Conservation (phyloP, 257 asterid genomes). For the Jasminum sambac region DNA sequence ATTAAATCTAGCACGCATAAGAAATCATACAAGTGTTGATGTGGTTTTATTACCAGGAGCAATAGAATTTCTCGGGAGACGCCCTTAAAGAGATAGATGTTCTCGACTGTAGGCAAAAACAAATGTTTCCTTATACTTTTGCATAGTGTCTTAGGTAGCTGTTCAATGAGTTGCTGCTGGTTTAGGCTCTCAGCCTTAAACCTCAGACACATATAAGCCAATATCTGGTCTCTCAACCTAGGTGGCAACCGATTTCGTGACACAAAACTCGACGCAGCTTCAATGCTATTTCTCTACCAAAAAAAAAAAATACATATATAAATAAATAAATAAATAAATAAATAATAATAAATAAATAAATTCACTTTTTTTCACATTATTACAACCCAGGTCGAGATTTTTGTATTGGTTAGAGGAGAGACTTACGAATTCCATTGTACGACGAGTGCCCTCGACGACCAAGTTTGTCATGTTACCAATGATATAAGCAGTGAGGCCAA, state of each 20-base stretch:
- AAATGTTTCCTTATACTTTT: slow-evolving; percentile 70
- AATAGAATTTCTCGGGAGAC: slow-evolving; percentile 64
- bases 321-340: not conserved
- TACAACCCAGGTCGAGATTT: too few relatives aligned
- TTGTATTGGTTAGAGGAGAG: not conserved
- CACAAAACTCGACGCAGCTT: slow-evolving; percentile 84
- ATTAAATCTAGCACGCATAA: not conserved
- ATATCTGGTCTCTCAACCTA: slow-evolving; percentile 73
- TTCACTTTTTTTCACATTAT: not conserved
- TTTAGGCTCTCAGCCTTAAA: slow-evolving; percentile 89
- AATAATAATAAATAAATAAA: not conserved
- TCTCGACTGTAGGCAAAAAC: slow-evolving; percentile 72
- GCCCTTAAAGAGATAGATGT: slow-evolving; percentile 75
- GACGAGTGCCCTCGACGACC: slow-evolving; percentile 90
- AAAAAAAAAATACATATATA: not conserved
- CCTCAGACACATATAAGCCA: slow-evolving; percentile 84
- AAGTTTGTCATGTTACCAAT: slow-evolving; percentile 95
- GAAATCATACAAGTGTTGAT: not conserved
- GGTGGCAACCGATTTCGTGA: slow-evolving; percentile 70
- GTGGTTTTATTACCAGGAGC: slow-evolving; percentile 58
- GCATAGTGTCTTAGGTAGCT: slow-evolving; percentile 75
- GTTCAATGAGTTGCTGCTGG: slow-evolving; percentile 84
- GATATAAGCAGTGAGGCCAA: slow-evolving; percentile 85
- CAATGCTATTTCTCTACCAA: slow-evolving; percentile 73
- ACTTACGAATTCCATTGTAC: slow-evolving; percentile 94